These are phyloP conservation scores for Tolypocladium tropicale DNA, from an alignment of 2,329 filamentous ascomycete species.

Conservation along the genomic window DNA sequence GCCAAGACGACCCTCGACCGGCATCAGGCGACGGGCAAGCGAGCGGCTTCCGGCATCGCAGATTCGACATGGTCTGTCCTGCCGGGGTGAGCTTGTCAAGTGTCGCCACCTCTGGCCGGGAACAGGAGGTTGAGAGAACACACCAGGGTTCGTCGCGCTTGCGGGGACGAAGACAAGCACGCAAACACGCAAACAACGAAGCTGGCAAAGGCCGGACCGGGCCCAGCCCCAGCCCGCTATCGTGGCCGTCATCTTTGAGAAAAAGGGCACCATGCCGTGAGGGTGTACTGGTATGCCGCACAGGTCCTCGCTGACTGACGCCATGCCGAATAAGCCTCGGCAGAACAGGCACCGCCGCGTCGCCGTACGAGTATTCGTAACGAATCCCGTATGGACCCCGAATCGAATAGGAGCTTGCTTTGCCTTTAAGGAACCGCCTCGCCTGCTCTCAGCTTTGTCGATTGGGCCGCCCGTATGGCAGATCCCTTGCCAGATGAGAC, in stretches of 20 bases:
- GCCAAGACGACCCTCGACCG: neutral
- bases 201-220: too few species aligned
- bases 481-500: neutral
- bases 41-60: neutral
- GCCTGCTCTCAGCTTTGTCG: neutral
- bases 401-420: too few species aligned
- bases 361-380: too few species aligned
- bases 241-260: neutral
- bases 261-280: neutral
- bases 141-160: neutral
- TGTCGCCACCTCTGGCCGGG: neutral
- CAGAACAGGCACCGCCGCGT: neutral
- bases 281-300: too few species aligned
- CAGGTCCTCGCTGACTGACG: neutral
- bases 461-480: neutral
- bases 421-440: too few species aligned
- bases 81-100: neutral
- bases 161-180: neutral
- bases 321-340: neutral
- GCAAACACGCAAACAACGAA: neutral
- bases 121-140: too few species aligned
- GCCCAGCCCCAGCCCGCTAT: too few species aligned
- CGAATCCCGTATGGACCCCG: too few species aligned
- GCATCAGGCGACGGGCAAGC: neutral
- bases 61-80: neutral